Percentiles rank a stretch among this genome's conserved stretches.
Evolutionary conservation across 257 asterid genomes (phyloP).

Genomic region (Ballota nigra): DNA sequence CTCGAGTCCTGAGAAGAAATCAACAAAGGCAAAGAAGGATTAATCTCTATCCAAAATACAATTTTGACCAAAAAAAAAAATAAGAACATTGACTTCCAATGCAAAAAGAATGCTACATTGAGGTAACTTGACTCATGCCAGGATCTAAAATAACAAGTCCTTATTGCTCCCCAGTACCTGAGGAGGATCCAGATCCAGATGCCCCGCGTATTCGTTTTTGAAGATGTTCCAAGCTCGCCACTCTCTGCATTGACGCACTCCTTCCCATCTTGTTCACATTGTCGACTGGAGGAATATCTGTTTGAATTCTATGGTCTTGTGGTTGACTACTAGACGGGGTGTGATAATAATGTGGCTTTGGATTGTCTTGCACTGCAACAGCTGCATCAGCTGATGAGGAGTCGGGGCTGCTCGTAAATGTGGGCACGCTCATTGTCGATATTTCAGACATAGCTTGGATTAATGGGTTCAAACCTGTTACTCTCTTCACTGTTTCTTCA

Average conservation of each 20-base stretch:
- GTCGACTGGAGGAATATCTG: constrained; percentile 41
- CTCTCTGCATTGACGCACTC: constrained; percentile 75
- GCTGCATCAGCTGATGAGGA: constrained; percentile 62
- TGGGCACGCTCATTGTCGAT: constrained; percentile 60
- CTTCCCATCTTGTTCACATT: constrained; percentile 54
- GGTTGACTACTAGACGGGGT: constrained; percentile 37
- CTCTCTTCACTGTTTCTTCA: constrained; percentile 80
- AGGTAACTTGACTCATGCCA: neutral
- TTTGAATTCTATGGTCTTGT: constrained; percentile 40
- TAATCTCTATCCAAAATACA: constrained; percentile 1
- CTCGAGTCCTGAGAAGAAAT: neutral
- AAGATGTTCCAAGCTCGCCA: constrained; percentile 91
- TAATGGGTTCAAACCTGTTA: constrained; percentile 75
- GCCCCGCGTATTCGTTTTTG: constrained; percentile 80
- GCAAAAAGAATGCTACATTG: neutral
- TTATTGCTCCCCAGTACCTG: constrained; percentile 34
- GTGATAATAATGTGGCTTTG: constrained; percentile 45
- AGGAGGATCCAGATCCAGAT: constrained; percentile 29
- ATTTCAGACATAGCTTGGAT: constrained; percentile 85
- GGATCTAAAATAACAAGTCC: constrained; percentile 2
- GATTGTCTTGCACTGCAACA: constrained; percentile 62
- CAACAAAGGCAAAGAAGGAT: too few species aligned
- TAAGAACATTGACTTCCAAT: neutral
- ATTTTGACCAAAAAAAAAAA: neutral
- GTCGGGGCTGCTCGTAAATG: constrained; percentile 65